Evolutionary conservation across 2,329 filamentous ascomycete species (phyloP).

Genomic region (Epichloe festucae): DNA sequence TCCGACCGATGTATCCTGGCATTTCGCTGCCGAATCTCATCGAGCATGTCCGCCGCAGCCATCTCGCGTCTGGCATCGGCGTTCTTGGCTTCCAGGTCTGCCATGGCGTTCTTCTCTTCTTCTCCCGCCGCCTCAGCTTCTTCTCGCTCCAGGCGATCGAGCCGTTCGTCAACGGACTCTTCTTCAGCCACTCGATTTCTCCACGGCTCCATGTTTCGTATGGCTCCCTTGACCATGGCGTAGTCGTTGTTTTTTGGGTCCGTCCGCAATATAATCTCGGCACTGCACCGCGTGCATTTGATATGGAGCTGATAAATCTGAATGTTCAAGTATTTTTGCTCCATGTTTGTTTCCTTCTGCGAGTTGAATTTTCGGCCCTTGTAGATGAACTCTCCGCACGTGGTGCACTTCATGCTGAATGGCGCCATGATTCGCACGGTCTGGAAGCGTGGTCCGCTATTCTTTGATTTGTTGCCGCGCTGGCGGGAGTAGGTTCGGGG

Average conservation of each 20-base stretch:
- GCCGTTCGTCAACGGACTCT: slow-evolving; percentile 76
- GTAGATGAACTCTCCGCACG: slow-evolving; percentile 68
- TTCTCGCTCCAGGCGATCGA: slow-evolving; percentile 73
- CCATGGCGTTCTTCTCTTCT: slow-evolving; percentile 82
- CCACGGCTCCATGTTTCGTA: slow-evolving; percentile 92
- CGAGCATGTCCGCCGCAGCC: slow-evolving; percentile 88
- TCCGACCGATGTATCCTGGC: slow-evolving; percentile 70
- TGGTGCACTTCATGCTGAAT: slow-evolving; percentile 30
- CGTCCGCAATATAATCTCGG: slow-evolving; percentile 85
- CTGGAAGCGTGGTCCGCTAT: slow-evolving; percentile 65
- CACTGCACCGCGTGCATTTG: slow-evolving; percentile 72
- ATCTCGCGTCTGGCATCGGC: slow-evolving; percentile 88
- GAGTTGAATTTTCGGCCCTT: slow-evolving; percentile 93
- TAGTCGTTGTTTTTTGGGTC: slow-evolving; percentile 93
- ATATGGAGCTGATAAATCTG: slow-evolving; percentile 76
- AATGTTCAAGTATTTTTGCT: slow-evolving; percentile 81
- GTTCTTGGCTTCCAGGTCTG: slow-evolving; percentile 86
- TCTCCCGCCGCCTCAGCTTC: slow-evolving; percentile 49
- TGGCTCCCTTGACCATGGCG: slow-evolving; percentile 64
- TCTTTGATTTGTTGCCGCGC: slow-evolving; percentile 45
- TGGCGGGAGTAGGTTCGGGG: slow-evolving; percentile 67
- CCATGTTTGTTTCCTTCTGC: slow-evolving; percentile 76
- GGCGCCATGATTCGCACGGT: slow-evolving; percentile 71
- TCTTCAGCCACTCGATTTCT: slow-evolving; percentile 46
- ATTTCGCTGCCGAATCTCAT: slow-evolving; percentile 88